A percentile compares a stretch with the other conserved stretches of the same genome.
These are phyloP conservation scores for Eucalyptus sp. DNA, from an alignment of 345 rosid species.

Conservation along the genomic window DNA sequence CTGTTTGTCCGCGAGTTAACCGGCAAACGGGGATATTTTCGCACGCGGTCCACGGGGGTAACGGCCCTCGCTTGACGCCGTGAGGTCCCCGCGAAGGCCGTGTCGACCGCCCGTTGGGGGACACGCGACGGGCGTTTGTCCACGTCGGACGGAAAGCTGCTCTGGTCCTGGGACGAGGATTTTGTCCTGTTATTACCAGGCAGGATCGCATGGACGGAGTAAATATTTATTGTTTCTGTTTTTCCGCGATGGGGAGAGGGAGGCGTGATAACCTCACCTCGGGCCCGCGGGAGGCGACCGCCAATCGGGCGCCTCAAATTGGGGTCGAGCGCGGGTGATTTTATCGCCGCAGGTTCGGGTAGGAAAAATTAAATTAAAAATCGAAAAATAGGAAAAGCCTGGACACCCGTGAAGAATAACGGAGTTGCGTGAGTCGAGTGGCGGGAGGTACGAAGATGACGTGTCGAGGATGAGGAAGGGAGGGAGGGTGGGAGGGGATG, in stretches of 20 bases:
- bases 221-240: neutral
- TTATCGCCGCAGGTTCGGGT: neutral
- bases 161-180: constrained; percentile 17
- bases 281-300: neutral
- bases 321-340: neutral
- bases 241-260: neutral
- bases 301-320: neutral
- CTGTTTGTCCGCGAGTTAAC: neutral
- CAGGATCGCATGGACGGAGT: constrained; percentile 3
- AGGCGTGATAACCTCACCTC: neutral
- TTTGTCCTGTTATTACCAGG: constrained; percentile 32
- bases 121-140: constrained; percentile 5
- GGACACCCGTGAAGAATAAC: neutral
- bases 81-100: neutral
- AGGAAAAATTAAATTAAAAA: fast-evolving
- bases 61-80: neutral
- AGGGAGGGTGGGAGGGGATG: neutral
- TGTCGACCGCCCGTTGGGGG: neutral
- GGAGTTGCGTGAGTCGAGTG: neutral
- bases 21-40: neutral
- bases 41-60: neutral
- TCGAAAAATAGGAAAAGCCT: neutral
- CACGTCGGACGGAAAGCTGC: constrained; percentile 16
- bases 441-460: neutral
- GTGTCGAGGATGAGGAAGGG: neutral